Conservation (phyloP, 306 rosid species). For the Lathyrus aphaca region DNA sequence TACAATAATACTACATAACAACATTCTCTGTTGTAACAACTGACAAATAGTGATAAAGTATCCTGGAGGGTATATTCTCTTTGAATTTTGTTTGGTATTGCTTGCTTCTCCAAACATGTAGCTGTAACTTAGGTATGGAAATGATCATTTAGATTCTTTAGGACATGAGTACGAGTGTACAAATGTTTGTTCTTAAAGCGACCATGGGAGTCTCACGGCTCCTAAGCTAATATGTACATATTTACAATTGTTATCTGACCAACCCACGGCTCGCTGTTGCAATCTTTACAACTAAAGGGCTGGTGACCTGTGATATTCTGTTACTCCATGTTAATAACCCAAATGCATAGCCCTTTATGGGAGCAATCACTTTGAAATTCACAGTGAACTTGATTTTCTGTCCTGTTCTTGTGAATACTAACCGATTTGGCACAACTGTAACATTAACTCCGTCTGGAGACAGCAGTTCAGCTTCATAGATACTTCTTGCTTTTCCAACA, state of each 20-base stretch:
- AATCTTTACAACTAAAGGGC: slow-evolving; percentile 66
- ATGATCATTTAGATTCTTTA: slow-evolving; percentile 21
- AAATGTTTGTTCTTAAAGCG: slow-evolving; percentile 23
- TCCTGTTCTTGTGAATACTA: slow-evolving; percentile 52
- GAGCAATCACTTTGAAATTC: slow-evolving; percentile 59
- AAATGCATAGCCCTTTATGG: slow-evolving; percentile 64
- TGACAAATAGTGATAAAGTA: slow-evolving; percentile 18
- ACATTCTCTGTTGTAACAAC: slow-evolving; percentile 16
- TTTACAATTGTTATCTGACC: slow-evolving; percentile 50
- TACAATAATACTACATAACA: slow-evolving; percentile 7
- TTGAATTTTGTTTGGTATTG: slow-evolving; percentile 28
- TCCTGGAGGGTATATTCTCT: slow-evolving; percentile 18
- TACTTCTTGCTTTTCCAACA: slow-evolving; percentile 62
- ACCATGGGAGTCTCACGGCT: slow-evolving; percentile 36
- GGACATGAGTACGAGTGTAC: slow-evolving; percentile 24
- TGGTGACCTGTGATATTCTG: slow-evolving; percentile 53
- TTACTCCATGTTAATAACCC: slow-evolving; percentile 73
- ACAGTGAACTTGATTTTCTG: slow-evolving; percentile 67
- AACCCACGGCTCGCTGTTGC: slow-evolving; percentile 50
- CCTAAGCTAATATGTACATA: slow-evolving; percentile 36
- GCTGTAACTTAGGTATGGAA: slow-evolving; percentile 3
- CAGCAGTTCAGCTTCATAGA: slow-evolving; percentile 54
- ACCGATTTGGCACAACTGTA: slow-evolving; percentile 59
- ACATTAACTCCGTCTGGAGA: slow-evolving; percentile 71
- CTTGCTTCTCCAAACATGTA: slow-evolving; percentile 8